Conservation (phyloP, 345 rosid genomes). For the Corchorus capsularis region DNA sequence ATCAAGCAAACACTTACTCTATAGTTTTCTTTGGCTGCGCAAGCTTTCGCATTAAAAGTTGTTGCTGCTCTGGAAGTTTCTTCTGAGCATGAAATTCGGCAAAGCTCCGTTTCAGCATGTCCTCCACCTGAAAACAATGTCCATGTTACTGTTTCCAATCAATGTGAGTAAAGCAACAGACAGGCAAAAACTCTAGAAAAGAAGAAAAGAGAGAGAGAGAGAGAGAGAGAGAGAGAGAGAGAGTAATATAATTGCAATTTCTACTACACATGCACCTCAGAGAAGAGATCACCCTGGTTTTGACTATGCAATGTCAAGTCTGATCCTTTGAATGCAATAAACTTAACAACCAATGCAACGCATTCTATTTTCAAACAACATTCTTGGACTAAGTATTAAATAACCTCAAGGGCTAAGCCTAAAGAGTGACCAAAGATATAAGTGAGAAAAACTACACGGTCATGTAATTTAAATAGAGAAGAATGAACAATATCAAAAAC, state of each 20-base stretch:
- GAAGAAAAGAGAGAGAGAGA: no score
- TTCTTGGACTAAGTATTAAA: neutral
- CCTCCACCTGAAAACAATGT: conserved; percentile 73
- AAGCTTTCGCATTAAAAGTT: conserved; percentile 77
- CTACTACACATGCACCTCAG: neutral
- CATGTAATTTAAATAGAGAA: conserved; percentile 11
- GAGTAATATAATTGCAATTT: no score
- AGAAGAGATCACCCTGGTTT: neutral
- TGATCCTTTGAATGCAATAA: neutral
- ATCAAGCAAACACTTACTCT: conserved; percentile 54
- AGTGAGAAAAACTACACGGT: neutral
- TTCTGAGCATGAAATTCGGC: conserved; percentile 96
- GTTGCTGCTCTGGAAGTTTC: conserved; percentile 84
- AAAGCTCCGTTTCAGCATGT: conserved; percentile 98
- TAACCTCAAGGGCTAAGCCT: neutral
- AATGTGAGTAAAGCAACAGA: conserved; percentile 9
- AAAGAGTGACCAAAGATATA: neutral
- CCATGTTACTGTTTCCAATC: conserved; percentile 23
- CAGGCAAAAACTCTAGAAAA: neutral
- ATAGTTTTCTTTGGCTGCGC: conserved; percentile 67
- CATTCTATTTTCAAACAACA: neutral
- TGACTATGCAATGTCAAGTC: neutral
- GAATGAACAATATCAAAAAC: conserved; percentile 15
- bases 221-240: no score
- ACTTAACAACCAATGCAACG: neutral